A percentile compares a stretch with the other conserved stretches of the same genome.
phyloP scores from a whole-genome alignment of 108 stramenopile genomes.

The Nannochloropsis salina region DNA sequence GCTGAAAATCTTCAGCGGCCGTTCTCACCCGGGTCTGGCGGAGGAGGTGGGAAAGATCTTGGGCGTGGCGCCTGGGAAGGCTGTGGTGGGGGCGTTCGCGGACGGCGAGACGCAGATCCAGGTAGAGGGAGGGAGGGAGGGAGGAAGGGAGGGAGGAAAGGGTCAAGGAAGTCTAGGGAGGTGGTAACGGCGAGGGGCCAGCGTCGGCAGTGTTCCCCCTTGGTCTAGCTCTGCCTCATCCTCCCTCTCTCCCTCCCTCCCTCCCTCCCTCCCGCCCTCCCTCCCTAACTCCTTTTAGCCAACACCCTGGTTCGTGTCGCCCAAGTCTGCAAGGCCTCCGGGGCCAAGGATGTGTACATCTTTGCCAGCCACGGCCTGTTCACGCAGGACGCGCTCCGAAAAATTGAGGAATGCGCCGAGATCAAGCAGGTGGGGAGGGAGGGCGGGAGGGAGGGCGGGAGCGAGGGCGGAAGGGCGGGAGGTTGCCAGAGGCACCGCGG shows the following conservation, averaged over 20 bases:
- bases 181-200: not conserved
- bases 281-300: not conserved
- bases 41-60: slow-evolving; percentile 34
- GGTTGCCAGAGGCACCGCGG: no score
- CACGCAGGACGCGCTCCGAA: slow-evolving; percentile 34
- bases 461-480: not conserved
- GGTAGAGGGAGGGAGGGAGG: slow-evolving; percentile 29
- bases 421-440: not conserved
- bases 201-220: not conserved
- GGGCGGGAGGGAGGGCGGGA: not conserved
- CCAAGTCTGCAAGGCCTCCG: slow-evolving; percentile 22
- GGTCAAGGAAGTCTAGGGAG: not conserved
- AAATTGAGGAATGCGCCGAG: slow-evolving; percentile 30
- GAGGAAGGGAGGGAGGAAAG: slow-evolving; percentile 34
- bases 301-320: not conserved
- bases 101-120: slow-evolving; percentile 42
- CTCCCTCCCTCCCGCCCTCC: not conserved
- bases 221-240: not conserved
- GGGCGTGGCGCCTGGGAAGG: slow-evolving; percentile 28
- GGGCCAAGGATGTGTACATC: slow-evolving; percentile 36
- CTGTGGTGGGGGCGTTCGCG: slow-evolving; percentile 32
- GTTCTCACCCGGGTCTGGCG: slow-evolving; percentile 37
- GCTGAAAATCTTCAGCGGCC: slow-evolving; percentile 20
- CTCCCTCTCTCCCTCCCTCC: slow-evolving; percentile 10
- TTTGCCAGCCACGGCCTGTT: slow-evolving; percentile 45